phyloP scores from a whole-genome alignment of 1,284 basidiomycete species.

The Clitocybe nebularis region DNA sequence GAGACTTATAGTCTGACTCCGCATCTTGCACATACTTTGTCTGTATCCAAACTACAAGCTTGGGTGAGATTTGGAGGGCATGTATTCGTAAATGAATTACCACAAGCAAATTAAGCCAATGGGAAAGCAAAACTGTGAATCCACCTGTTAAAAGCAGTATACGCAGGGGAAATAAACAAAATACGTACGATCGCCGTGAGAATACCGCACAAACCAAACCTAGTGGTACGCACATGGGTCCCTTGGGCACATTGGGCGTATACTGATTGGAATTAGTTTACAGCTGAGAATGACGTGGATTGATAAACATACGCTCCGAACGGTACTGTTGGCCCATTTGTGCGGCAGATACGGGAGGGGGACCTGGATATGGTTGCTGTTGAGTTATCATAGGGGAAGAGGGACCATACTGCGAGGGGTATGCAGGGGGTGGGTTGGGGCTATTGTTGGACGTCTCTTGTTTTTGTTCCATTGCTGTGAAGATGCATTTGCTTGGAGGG shows the following conservation, averaged over 20 bases:
- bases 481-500: neutral
- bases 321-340: conserved; percentile 5
- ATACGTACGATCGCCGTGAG: conserved; percentile 31
- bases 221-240: conserved; percentile 29
- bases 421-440: neutral
- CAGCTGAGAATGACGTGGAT: neutral
- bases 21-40: conserved; percentile 33
- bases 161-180: neutral
- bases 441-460: conserved; percentile 3
- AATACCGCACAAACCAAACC: conserved; percentile 37
- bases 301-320: conserved; percentile 8
- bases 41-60: conserved; percentile 29
- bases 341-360: conserved; percentile 2
- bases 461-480: conserved; percentile 1
- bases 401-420: neutral
- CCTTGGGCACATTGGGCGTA: conserved; percentile 32
- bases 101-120: conserved; percentile 35
- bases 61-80: neutral
- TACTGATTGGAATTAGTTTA: conserved; percentile 7
- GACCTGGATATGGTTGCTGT: neutral
- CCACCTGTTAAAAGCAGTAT: neutral
- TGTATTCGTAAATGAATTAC: conserved; percentile 18
- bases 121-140: conserved; percentile 30
- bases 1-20: conserved; percentile 18
- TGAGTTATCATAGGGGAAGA: too few relatives aligned